phyloP scores from a whole-genome alignment of 257 asterid genomes.

The Osmanthus fragrans region DNA sequence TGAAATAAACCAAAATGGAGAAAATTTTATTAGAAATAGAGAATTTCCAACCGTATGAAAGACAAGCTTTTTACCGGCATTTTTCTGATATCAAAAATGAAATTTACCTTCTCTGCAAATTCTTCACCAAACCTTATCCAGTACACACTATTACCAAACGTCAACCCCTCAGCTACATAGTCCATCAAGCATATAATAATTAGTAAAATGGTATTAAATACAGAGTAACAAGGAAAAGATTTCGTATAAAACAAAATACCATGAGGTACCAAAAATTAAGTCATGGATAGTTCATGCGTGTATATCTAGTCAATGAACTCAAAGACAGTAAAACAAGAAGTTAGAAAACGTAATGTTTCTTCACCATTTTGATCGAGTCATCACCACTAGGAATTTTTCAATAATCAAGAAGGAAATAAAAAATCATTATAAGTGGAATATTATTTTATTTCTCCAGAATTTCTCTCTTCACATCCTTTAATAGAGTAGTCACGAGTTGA shows the following conservation, averaged over 20 bases:
- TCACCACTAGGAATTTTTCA: not conserved
- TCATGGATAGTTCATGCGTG: not conserved
- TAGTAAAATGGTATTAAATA: not conserved
- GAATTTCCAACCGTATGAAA: constrained; percentile 3
- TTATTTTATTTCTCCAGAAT: too few relatives aligned
- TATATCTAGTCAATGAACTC: not conserved
- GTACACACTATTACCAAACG: constrained; percentile 84
- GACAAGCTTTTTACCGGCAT: not conserved
- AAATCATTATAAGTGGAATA: too few relatives aligned
- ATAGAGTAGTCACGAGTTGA: not conserved
- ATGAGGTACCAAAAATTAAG: not conserved
- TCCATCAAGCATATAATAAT: not conserved
- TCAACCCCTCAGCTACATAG: constrained; percentile 85
- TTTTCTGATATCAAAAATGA: not conserved
- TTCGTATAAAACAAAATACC: not conserved
- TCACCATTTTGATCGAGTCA: not conserved
- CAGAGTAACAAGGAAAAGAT: not conserved
- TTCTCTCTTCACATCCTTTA: not conserved
- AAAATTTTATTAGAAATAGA: not conserved
- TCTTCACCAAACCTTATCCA: constrained; percentile 91
- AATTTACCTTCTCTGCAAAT: constrained; percentile 63
- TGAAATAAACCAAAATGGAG: constrained; percentile 33
- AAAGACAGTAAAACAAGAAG: not conserved
- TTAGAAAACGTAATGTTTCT: not conserved
- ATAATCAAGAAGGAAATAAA: not conserved